Percentiles rank a stretch among this genome's conserved stretches.
These are phyloP conservation scores for Russula lepida DNA, from an alignment of 768 basidiomycete species.

Conservation along the genomic window DNA sequence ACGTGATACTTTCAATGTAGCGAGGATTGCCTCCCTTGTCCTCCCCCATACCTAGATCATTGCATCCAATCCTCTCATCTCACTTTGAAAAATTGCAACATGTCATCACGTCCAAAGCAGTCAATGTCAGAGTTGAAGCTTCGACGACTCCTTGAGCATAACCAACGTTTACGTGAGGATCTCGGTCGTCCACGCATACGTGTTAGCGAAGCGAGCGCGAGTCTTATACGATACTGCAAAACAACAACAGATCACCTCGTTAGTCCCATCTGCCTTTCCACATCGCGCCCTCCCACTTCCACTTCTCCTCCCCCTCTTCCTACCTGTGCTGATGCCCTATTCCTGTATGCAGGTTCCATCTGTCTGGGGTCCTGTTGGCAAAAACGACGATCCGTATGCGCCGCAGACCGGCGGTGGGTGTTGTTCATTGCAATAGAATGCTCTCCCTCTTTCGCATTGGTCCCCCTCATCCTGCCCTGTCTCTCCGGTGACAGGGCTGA, in stretches of 20 bases:
- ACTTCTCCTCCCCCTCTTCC: not conserved
- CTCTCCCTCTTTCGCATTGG: not conserved
- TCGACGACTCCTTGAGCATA: conserved; percentile 69
- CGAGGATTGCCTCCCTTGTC: not conserved
- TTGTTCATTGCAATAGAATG: conserved; percentile 16
- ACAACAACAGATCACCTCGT: conserved; percentile 65
- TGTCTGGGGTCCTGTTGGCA: conserved; percentile 94
- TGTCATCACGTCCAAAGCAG: conserved; percentile 59
- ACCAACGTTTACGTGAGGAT: conserved; percentile 63
- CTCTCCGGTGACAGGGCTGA: not conserved
- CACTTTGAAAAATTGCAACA: conserved; percentile 24
- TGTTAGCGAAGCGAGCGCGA: conserved; percentile 64
- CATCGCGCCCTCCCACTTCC: no score
- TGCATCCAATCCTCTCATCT: conserved; percentile 6
- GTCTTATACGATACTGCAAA: conserved; percentile 68
- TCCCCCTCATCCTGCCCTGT: not conserved
- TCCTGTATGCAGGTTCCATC: conserved; percentile 63
- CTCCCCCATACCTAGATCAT: not conserved
- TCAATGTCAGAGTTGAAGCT: conserved; percentile 79
- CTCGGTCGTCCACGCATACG: conserved; percentile 60
- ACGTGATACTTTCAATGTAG: not conserved
- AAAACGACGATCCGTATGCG: conserved; percentile 88
- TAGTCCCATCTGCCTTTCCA: conserved; percentile 22
- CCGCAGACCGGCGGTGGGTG: conserved; percentile 33
- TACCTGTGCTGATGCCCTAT: conserved; percentile 16